phyloP scores from a whole-genome alignment of 768 basidiomycete genomes.

The Cyathus striatus region DNA sequence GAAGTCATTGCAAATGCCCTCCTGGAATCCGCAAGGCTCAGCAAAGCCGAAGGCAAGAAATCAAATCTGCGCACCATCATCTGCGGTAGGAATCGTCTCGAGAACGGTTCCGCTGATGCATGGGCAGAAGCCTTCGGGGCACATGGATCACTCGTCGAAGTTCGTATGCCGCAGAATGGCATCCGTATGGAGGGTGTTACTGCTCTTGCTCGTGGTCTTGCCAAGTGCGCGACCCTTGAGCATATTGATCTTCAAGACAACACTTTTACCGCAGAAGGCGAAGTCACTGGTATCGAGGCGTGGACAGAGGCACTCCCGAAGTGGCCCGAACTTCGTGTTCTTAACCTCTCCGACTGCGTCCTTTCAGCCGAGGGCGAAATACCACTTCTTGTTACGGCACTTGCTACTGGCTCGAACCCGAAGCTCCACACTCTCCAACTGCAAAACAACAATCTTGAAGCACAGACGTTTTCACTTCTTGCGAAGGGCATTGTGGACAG shows the following conservation, averaged over 20 bases:
- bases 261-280: conserved; percentile 63
- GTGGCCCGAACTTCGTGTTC: conserved; percentile 69
- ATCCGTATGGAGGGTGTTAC: conserved; percentile 90
- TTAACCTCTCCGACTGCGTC: conserved; percentile 92
- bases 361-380: conserved; percentile 80
- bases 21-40: conserved; percentile 64
- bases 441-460: conserved; percentile 90
- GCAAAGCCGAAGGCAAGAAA: conserved; percentile 56
- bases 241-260: conserved; percentile 92
- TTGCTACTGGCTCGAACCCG: conserved; percentile 67
- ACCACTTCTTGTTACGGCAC: conserved; percentile 52
- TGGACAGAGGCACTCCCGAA: conserved; percentile 62
- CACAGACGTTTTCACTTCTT: conserved; percentile 60
- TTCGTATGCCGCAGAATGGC: conserved; percentile 97
- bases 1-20: conserved; percentile 81
- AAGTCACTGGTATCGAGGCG: conserved; percentile 42
- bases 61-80: conserved; percentile 78
- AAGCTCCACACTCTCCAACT: conserved; percentile 74
- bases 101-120: conserved; percentile 76
- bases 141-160: conserved; percentile 76
- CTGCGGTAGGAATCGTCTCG: conserved; percentile 94
- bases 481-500: conserved; percentile 59
- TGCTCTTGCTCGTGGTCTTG: conserved; percentile 70
- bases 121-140: conserved; percentile 90
- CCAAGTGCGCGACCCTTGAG: conserved; percentile 59